Conservation (phyloP, 179 eudicot genomes). For the Monotropa hypopitys region DNA sequence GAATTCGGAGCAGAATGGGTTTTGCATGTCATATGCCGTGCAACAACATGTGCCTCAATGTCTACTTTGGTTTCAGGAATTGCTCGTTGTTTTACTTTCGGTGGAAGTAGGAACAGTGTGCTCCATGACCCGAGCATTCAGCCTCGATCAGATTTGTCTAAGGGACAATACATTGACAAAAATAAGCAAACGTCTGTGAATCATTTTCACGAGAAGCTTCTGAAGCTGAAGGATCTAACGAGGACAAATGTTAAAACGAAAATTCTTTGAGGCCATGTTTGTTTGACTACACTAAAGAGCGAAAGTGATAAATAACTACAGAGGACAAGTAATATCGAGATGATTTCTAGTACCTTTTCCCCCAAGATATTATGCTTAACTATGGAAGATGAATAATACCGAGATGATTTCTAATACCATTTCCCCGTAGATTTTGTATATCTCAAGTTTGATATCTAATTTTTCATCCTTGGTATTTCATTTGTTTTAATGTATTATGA, state of each 20-base stretch:
- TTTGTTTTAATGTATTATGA: no score
- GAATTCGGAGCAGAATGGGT: no score
- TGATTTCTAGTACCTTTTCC: neutral
- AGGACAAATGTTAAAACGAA: slow-evolving; percentile 56
- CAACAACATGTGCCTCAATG: neutral
- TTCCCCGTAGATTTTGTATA: no score
- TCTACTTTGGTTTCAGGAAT: slow-evolving; percentile 41
- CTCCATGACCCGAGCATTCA: slow-evolving; percentile 68
- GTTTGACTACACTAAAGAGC: neutral
- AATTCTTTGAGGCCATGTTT: neutral
- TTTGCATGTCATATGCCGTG: neutral
- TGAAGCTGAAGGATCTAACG: slow-evolving; percentile 79
- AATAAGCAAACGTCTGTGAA: slow-evolving; percentile 75
- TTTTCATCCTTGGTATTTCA: no score
- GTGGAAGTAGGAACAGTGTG: slow-evolving; percentile 70
- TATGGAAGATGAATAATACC: no score
- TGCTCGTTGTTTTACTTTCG: slow-evolving; percentile 97
- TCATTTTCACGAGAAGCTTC: slow-evolving; percentile 94
- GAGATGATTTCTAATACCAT: no score
- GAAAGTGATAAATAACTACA: neutral
- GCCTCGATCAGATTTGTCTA: slow-evolving; percentile 60
- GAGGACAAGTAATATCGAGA: neutral
- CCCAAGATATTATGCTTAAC: neutral
- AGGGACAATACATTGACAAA: slow-evolving; percentile 70
- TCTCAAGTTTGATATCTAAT: no score